Evolutionary conservation across 306 rosid genomes (phyloP), one percentile per base, ranked within the genome.

Genomic region (Casuarina cunninghamiana): DNA sequence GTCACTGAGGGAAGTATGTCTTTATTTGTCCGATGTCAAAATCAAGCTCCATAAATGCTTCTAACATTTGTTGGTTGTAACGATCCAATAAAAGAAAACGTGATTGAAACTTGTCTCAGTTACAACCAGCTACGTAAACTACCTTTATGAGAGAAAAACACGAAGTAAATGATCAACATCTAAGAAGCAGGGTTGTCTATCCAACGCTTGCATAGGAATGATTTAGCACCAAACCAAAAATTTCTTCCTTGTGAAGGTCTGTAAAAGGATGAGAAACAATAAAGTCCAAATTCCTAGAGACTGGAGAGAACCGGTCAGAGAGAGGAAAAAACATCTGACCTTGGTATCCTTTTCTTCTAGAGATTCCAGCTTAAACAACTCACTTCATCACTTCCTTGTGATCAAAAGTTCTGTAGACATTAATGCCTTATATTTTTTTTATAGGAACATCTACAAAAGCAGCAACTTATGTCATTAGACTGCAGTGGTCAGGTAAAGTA

Each of bases 401-500:
- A 3, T 67, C 35, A 7, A n/a, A 49, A 67, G 50, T 17, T 67
- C 71, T 17, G 8, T 67, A 67, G 49, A 42, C 13, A 15, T 49
- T 43, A 76, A 53, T 41, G 55, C 44, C 32, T 32, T 76, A 21
- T 42, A n/a, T 2, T 15, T 45, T 39, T 48, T 39, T 37, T 21
- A 75, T 69, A 86, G 92, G 98, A 91, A 80, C 87, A 78, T 83
- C 53, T 89, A 41, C 91, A 89, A 82, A 93, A 93, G 84, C 97
- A 89, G 69, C 97, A 93, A 80, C 81, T 91, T 38, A 84, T 79
- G 79, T 79, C 97, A 49, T 67, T 95, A 55, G 96, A 91, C 61
- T 86, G 93, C 87, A 78, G 80, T 86, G 88, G 79, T 77, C 99
- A 92, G 97, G 98, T 92, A 82, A 86, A 84, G 68, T 74, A 44